A percentile compares a stretch with the other conserved stretches of the same genome.
phyloP scores from a whole-genome alignment of 192 early-diverging fungal genomes.

The Umbelopsis vinacea region DNA sequence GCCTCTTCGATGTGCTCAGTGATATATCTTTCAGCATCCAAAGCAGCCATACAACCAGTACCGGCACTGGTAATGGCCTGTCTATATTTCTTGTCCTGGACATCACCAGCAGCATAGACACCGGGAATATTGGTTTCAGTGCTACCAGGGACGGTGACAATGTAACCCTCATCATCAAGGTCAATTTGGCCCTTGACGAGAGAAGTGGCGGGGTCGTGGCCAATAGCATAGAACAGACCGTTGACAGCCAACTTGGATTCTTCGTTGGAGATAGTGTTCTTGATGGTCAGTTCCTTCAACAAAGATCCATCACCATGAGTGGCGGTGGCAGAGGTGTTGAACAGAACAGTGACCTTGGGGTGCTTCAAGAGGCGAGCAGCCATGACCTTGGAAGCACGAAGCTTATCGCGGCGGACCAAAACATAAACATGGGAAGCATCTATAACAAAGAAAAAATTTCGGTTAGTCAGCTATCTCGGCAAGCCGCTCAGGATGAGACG shows the following conservation, averaged over 20 bases:
- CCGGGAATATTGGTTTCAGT: slow-evolving; percentile 87
- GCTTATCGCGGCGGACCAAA: slow-evolving; percentile 91
- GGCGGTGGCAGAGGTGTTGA: slow-evolving; percentile 85
- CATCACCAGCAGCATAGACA: slow-evolving; percentile 98
- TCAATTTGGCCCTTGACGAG: slow-evolving; percentile 78
- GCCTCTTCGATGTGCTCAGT: slow-evolving; percentile 61
- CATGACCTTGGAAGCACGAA: slow-evolving; percentile 98
- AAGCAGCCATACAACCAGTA: slow-evolving; percentile 96
- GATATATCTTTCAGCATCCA: slow-evolving; percentile 96
- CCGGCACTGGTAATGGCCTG: slow-evolving; percentile 98
- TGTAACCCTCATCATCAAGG: slow-evolving; percentile 89
- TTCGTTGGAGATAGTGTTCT: slow-evolving; percentile 79
- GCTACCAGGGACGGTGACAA: slow-evolving; percentile 77
- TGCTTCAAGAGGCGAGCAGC: slow-evolving; percentile 81
- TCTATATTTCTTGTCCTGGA: slow-evolving; percentile 95
- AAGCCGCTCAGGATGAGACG: not conserved
- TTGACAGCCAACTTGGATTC: slow-evolving; percentile 71
- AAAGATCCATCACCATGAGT: slow-evolving; percentile 87
- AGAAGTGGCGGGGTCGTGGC: slow-evolving; percentile 88
- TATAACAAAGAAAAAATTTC: slow-evolving; percentile 18
- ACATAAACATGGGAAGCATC: slow-evolving; percentile 91
- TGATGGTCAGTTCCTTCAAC: slow-evolving; percentile 71
- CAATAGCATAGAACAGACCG: slow-evolving; percentile 98
- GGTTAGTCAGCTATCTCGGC: not conserved
- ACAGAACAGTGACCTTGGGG: slow-evolving; percentile 92